Base-by-base conservation (phyloP, 306 rosid genomes). In the Citrullus mucosospermus region DNA sequence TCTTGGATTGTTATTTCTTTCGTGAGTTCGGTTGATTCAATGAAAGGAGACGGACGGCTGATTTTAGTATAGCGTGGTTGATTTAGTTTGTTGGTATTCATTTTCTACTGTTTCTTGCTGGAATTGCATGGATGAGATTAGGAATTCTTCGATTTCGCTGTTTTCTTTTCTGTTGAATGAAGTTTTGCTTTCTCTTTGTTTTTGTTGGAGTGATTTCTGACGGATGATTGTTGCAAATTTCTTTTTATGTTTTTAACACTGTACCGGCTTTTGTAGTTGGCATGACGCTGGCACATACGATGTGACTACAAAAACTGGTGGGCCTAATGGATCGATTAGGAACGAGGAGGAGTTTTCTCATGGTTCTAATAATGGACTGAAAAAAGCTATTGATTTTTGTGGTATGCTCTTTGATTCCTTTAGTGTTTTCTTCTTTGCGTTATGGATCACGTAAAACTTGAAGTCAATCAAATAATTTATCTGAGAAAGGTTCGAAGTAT, bases 241-340 rank as follows among this genome's bases (percentile, higher is more conserved):
- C 11, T 46, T 46, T 46, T 4, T 15, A 16, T 38, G 14, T 30
- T 82, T 67, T 36, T 28, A 10, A 28, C 7, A 75, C 74, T 54
- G 60, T 14, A 56, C 50, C 41, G 73, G 58, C 69, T 63, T 77
- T 76, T 81, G 67, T 73, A 89, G 97, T 67, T 92, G 99, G 99
- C 99, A 95, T 79, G 99, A 95, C 78, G 99, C 99, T 17, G 97
- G 99, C 0, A 95, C 99, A 20, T 92, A 88, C 79, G 99, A 95
- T 67, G 92, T 82, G 20, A 84, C 75, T 6, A 78, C 91, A 3
- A 95, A 90, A 80, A 90, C 96, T 18, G 97, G 97, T 41, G 99
- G 99, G 63, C 90, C 99, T 43, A 92, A 95, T 57, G 97, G 92
- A 53, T 95, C 99, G 16, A 95, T 95, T 22, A 84, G 97, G 87